Evolutionary conservation across 2,329 filamentous ascomycete species (phyloP).

Genomic region (Verticillium albo-atrum): DNA sequence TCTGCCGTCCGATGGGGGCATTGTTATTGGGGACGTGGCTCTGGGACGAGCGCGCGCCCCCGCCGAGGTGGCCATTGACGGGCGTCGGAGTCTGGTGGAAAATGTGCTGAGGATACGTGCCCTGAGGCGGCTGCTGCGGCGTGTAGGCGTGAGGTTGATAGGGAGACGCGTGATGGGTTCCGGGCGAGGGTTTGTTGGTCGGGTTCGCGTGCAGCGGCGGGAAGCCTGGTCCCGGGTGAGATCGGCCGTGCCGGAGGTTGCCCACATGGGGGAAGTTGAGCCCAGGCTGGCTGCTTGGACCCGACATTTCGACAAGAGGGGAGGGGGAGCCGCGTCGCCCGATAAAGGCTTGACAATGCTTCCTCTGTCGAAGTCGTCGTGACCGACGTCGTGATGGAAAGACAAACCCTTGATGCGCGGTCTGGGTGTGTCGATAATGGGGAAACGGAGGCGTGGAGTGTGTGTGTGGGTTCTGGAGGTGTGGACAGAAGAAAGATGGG

Average conservation of each 20-base stretch:
- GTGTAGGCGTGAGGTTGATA: conserved; percentile 51
- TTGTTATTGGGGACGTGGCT: conserved; percentile 37
- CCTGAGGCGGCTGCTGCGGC: conserved; percentile 44
- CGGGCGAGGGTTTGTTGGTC: conserved; percentile 51
- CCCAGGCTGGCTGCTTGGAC: conserved; percentile 48
- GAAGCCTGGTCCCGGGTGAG: conserved; percentile 25
- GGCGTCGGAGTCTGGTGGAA: conserved; percentile 40
- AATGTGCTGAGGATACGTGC: conserved; percentile 47
- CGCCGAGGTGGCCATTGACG: conserved; percentile 43
- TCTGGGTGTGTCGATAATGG: conserved; percentile 37
- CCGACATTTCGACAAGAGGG: conserved; percentile 18
- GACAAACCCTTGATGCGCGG: conserved; percentile 13
- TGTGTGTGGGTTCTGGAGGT: conserved; percentile 21
- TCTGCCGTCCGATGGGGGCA: conserved; percentile 39
- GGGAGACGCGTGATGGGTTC: conserved; percentile 48
- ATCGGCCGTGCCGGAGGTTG: conserved; percentile 36
- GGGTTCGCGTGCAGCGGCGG: conserved; percentile 44
- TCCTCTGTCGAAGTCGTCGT: not conserved
- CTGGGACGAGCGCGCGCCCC: conserved; percentile 37
- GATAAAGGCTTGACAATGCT: not conserved
- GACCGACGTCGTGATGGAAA: not conserved
- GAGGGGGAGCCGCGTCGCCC: conserved; percentile 3
- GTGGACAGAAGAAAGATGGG: conserved; percentile 18
- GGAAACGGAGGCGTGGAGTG: conserved; percentile 33
- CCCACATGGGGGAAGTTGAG: conserved; percentile 47